Base-by-base conservation (phyloP, 345 rosid species). In the Gossypium arboreum region DNA sequence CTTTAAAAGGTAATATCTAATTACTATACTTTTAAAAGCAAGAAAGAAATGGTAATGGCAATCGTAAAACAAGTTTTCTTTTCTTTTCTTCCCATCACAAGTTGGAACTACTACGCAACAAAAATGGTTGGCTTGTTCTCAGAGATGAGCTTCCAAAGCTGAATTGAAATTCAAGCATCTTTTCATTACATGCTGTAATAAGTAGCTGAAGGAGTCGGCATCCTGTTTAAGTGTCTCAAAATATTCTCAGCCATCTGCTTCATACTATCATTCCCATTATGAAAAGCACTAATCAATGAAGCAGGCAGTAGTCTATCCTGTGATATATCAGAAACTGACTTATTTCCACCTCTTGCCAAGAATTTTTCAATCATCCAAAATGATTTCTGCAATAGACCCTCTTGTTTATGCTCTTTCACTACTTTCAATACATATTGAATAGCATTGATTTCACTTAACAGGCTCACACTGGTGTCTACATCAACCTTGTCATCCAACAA, bases 361-460 rank as follows among this genome's bases (percentile, higher is more conserved):
- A 94, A 92, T 80, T 81, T 92, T 72, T 92, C 98, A 77, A 94
- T 80, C 76, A 94, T 74, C 97, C 97, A 89, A 80, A 92, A 87
- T 69, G 95, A 88, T 68, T 92, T 91, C 82, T 91, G 88, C 90
- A 85, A 3, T 51, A 92, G 71, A 68, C 86, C 81, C 74, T 92
- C 98, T 72, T 84, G 81, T 77, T 76, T 82, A 82, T 88, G 94
- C 62, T 88, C 94, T 76, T 86, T 91, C 62, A 86, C 82, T 73
- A 85, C 91, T 60, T 91, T 86, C 79, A 92, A 76, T 44, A 92
- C 80, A 51, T 81, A 85, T 18, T 77, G 85, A 43, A 88, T 78
- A 7, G 90, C 84, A 73, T 89, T 88, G 72, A 76, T 79, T 78
- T 85, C 89, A 75, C 79, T 85, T 76, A 92, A 81, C 84, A 91